phyloP scores from a whole-genome alignment of 1,284 basidiomycete genomes.

The Leccinum pachyderme region DNA sequence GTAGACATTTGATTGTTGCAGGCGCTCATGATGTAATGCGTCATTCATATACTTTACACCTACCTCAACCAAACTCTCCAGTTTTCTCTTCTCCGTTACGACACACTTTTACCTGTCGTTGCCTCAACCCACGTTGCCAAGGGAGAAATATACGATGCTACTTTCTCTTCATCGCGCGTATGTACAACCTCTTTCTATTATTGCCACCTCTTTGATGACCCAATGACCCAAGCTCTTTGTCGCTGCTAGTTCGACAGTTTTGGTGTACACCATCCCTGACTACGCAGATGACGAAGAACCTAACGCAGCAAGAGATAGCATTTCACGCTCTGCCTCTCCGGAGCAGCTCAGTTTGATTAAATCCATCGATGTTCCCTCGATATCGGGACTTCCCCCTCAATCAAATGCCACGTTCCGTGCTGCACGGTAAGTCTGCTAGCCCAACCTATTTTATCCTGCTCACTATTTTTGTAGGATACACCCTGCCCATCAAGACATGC shows the following conservation, averaged over 20 bases:
- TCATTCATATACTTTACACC: not conserved
- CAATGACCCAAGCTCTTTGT: slow-evolving; percentile 52
- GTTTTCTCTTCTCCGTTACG: slow-evolving; percentile 70
- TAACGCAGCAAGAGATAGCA: slow-evolving; percentile 40
- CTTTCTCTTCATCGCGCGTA: slow-evolving; percentile 55
- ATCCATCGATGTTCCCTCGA: slow-evolving; percentile 53
- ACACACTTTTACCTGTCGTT: slow-evolving; percentile 53
- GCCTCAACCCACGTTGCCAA: slow-evolving; percentile 48
- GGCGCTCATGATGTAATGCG: slow-evolving; percentile 58
- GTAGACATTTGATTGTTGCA: slow-evolving; percentile 57
- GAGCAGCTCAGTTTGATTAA: slow-evolving; percentile 45
- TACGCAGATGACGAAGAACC: slow-evolving; percentile 6
- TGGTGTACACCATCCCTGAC: slow-evolving; percentile 53
- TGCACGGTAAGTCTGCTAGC: slow-evolving; percentile 49
- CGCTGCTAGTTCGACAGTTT: slow-evolving; percentile 59
- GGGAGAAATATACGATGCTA: slow-evolving; percentile 74
- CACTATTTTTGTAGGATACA: slow-evolving; percentile 52
- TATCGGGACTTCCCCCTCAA: slow-evolving; percentile 45
- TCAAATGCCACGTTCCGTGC: slow-evolving; percentile 65
- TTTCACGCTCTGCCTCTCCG: slow-evolving; percentile 4
- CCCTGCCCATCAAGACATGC: slow-evolving; percentile 46
- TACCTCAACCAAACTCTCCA: slow-evolving; percentile 33
- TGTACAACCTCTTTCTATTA: slow-evolving; percentile 17
- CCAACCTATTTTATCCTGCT: slow-evolving; percentile 3
- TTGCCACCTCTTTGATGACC: slow-evolving; percentile 4